Evolutionary conservation across 495 filamentous ascomycete species (phyloP), one percentile per base, ranked within the genome.

Genomic region (Xylaria curta): DNA sequence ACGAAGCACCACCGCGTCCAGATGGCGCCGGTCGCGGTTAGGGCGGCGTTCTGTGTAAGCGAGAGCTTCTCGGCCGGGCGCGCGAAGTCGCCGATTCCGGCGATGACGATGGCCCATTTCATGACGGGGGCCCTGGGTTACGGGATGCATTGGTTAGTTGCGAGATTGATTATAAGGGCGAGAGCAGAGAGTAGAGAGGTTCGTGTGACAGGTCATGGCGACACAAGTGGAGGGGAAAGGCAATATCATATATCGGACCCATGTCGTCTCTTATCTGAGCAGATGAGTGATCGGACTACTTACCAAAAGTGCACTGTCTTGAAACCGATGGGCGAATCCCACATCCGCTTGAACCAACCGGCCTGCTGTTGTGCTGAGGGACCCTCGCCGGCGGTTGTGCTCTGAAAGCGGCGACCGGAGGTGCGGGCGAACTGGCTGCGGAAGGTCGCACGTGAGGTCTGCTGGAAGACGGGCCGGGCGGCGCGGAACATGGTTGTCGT

Each of bases 301-400:
- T 83, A 97, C 89, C 96, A 99, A 85, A 99, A 99, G 82, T 99
- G 96, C 78, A 99, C 94, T 68, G 96, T 99, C 90, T 97, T 97
- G 44, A 97, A 79, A 36, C 94, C 94, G 68, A 97, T 83, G 21
- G 92, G 92, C 82, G 93, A 94, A 81, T 94, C 91, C 92, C 92
- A 97, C 81, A 95, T 85, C 79, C 88, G 89, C 85, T 89, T 87
- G 79, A 92, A 85, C 76, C 83, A 88, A 77, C 82, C 89, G 80
- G 90, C 84, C 74, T 89, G 80, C 71, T 82, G 81, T 19, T 83
- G 80, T 36, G 86, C 80, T 21, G 81, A 82, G 21, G 71, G 59
- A 26, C 75, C 75, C 9, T 69, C 70, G 53, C 81, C 79, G 56
- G 84, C 77, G 54, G 88, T 83, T 44, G 90, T 89, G 81, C 87